These are phyloP conservation scores for Trichaptum fuscoviolaceum DNA, from an alignment of 768 basidiomycete species.

Conservation along the genomic window DNA sequence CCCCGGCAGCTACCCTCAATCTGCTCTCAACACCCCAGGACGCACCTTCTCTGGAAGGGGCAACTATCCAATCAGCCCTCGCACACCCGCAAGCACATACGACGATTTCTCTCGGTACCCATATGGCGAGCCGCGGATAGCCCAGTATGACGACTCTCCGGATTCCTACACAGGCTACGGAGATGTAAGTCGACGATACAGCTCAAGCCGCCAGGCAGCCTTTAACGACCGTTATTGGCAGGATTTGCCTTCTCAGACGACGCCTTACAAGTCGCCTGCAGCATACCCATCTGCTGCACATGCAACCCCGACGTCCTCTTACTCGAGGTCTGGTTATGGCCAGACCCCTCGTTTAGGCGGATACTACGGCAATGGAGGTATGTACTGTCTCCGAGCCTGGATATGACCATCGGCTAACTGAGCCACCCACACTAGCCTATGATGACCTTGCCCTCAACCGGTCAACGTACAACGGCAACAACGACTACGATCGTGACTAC, in stretches of 20 bases:
- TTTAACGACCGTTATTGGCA: not conserved
- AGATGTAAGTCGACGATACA: not conserved
- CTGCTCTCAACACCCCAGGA: conserved; percentile 1
- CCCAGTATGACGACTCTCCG: conserved; percentile 1
- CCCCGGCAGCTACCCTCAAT: conserved; percentile 1
- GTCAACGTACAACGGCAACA: not conserved
- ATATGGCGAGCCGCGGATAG: not conserved
- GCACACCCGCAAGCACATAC: not conserved
- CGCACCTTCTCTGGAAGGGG: not conserved
- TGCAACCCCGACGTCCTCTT: not conserved
- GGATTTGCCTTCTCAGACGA: not conserved
- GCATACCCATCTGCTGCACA: not conserved
- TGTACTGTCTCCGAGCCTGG: not conserved
- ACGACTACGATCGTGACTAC: conserved; percentile 40
- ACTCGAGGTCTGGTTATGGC: not conserved
- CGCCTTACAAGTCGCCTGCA: not conserved
- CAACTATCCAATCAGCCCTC: not conserved
- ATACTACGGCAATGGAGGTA: not conserved
- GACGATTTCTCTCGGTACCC: conserved; percentile 3
- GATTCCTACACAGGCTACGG: not conserved
- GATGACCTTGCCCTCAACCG: conserved; percentile 48
- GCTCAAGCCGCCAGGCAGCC: not conserved
- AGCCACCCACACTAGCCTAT: conserved; percentile 34
- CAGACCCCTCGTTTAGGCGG: not conserved
- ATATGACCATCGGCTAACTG: not conserved